Percentiles rank a stretch among this genome's conserved stretches.
Evolutionary conservation across 345 rosid genomes (phyloP).

Genomic region (Populus tremula): DNA sequence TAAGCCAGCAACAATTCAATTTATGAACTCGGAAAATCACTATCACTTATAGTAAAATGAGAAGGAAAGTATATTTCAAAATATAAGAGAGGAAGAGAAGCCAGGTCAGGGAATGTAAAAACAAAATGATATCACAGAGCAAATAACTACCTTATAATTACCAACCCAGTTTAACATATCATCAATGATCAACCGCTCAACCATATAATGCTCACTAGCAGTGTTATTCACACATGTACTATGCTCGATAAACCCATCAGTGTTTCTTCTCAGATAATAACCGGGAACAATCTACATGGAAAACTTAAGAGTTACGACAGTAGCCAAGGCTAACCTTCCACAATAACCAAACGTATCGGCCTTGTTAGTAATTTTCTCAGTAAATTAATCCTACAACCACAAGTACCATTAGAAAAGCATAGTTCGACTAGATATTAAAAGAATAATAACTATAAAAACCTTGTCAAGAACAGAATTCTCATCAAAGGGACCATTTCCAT

Average conservation of each 20-base stretch:
- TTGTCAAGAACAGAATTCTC: slow-evolving; percentile 87
- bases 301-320: slow-evolving; percentile 6
- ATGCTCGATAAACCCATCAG: slow-evolving; percentile 75
- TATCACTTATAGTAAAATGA: neutral
- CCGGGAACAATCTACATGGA: slow-evolving; percentile 87
- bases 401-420: slow-evolving; percentile 9
- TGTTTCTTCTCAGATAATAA: slow-evolving; percentile 86
- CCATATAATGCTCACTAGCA: slow-evolving; percentile 98
- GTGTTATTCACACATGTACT: slow-evolving; percentile 92
- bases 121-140: neutral
- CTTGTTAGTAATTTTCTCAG: neutral
- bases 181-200: slow-evolving; percentile 75
- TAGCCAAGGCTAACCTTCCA: slow-evolving; percentile 5
- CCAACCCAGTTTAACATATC: slow-evolving; percentile 81
- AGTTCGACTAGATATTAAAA: neutral
- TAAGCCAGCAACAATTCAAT: neutral
- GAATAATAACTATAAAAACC: slow-evolving; percentile 36
- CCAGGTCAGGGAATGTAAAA: neutral
- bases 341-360: neutral
- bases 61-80: slow-evolving; percentile 1
- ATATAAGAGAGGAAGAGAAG: neutral
- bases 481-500: slow-evolving; percentile 76
- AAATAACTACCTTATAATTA: slow-evolving; percentile 71
- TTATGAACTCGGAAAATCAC: neutral
- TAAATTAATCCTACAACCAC: neutral